Conservation (phyloP, 306 rosid species). For the Sicyos edulis region DNA sequence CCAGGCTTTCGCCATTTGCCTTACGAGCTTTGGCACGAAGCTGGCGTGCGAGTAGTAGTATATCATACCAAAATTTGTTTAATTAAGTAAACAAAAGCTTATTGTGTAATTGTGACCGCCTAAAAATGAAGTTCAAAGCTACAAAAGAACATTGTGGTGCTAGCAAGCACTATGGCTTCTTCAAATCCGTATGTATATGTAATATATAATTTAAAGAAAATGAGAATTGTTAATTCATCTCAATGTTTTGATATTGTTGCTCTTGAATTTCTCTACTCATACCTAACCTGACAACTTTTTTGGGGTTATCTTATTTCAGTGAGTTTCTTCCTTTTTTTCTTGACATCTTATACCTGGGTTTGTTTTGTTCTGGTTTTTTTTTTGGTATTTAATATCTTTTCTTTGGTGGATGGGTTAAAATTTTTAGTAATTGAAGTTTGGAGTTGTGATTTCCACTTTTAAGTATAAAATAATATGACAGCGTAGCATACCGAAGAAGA, state of each 20-base stretch:
- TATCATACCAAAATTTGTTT: constrained; percentile 24
- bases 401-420: not conserved
- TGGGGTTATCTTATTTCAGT: not conserved
- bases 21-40: constrained; percentile 94
- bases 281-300: not conserved
- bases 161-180: constrained; percentile 18
- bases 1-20: constrained; percentile 96
- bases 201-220: constrained; percentile 3
- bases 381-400: not conserved
- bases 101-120: constrained; percentile 10
- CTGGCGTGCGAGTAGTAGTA: constrained; percentile 77
- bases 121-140: constrained; percentile 4
- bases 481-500: too few relatives aligned
- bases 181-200: constrained; percentile 17
- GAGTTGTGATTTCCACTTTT: too few relatives aligned
- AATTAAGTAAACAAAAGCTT: constrained; percentile 28
- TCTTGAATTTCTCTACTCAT: not conserved
- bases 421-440: not conserved
- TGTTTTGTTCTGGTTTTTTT: too few relatives aligned
- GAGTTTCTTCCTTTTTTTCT: not conserved
- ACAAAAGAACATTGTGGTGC: not conserved
- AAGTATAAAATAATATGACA: too few relatives aligned
- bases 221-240: constrained; percentile 4
- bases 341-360: too few relatives aligned
- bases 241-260: not conserved